Evolutionary conservation across 208 protist species (phyloP).

Genomic region (Strigomonas oncopelti): DNA sequence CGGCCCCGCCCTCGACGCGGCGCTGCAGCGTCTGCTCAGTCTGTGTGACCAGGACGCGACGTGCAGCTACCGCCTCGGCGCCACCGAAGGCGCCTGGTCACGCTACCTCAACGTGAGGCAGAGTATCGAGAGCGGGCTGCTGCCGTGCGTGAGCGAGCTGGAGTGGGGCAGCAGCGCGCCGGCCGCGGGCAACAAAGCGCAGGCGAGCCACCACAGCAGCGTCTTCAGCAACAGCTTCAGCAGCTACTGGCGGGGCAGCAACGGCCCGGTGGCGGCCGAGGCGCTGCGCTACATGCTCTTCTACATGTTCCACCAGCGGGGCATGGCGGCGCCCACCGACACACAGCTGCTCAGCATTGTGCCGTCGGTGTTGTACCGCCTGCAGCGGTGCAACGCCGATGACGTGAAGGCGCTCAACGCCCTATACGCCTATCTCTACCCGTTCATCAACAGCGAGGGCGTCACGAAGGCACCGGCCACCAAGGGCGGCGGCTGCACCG

Average conservation of each 20-base stretch:
- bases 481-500: too few relatives aligned
- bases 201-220: slow-evolving; percentile 2
- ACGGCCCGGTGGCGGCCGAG: slow-evolving; percentile 24
- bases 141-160: slow-evolving; percentile 40
- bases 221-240: too few relatives aligned
- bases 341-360: slow-evolving; percentile 27
- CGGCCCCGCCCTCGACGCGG: slow-evolving; percentile 27
- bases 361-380: slow-evolving; percentile 60
- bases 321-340: slow-evolving; percentile 11
- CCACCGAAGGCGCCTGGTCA: slow-evolving; percentile 33
- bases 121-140: slow-evolving; percentile 23
- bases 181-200: background rate
- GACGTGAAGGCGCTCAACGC: slow-evolving; percentile 39
- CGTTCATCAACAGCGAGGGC: slow-evolving; percentile 14
- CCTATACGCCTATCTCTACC: slow-evolving; percentile 30
- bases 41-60: slow-evolving; percentile 34
- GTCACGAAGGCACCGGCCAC: background rate
- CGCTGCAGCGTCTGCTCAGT: slow-evolving; percentile 32
- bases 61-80: slow-evolving; percentile 43
- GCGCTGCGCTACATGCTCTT: slow-evolving; percentile 37
- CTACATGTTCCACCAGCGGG: slow-evolving; percentile 15
- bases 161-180: slow-evolving; percentile 24
- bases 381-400: slow-evolving; percentile 44
- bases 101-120: slow-evolving; percentile 29
- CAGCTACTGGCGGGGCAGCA: slow-evolving; percentile 15